Conservation (phyloP, 73 alveolate species). For the Diophrys appendiculata region DNA sequence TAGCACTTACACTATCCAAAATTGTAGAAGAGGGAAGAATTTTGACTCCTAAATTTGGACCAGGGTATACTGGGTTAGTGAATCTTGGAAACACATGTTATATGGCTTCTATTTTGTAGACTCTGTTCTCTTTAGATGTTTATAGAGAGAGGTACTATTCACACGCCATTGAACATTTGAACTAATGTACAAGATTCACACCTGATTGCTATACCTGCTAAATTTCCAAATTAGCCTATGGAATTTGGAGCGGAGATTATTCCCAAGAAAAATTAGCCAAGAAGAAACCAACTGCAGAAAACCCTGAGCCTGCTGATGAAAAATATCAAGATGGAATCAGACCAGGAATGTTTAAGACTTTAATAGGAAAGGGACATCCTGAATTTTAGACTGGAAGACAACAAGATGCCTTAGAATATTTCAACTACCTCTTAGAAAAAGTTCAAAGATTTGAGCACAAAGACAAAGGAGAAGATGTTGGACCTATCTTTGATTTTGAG, state of each 20-base stretch:
- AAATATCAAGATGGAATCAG: conserved; percentile 95
- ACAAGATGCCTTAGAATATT: conserved; percentile 99
- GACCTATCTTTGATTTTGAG: conserved; percentile 84
- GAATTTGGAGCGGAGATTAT: conserved; percentile 91
- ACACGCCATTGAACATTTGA: conserved; percentile 80
- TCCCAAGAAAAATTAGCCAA: conserved; percentile 78
- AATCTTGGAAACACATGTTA: conserved; percentile 99
- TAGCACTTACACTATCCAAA: conserved; percentile 87
- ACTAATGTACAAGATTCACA: conserved; percentile 77
- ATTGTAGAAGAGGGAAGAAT: conserved; percentile 96
- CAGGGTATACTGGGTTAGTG: conserved; percentile 97
- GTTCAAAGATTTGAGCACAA: conserved; percentile 78
- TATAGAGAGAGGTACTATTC: conserved; percentile 76
- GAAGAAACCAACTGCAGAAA: conserved; percentile 50
- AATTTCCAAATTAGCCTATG: conserved; percentile 89
- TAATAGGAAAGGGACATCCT: conserved; percentile 96
- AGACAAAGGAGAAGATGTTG: conserved; percentile 60
- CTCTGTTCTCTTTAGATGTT: conserved; percentile 90
- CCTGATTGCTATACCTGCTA: conserved; percentile 89
- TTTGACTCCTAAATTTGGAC: conserved; percentile 96
- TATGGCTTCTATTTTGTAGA: conserved; percentile 96
- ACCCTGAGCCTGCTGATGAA: conserved; percentile 81
- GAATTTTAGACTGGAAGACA: conserved; percentile 94
- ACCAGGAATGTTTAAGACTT: conserved; percentile 91
- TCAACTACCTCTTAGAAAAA: conserved; percentile 71